Evolutionary conservation across 2,329 filamentous ascomycete genomes (phyloP).

Genomic region (Penicillium frequentans): DNA sequence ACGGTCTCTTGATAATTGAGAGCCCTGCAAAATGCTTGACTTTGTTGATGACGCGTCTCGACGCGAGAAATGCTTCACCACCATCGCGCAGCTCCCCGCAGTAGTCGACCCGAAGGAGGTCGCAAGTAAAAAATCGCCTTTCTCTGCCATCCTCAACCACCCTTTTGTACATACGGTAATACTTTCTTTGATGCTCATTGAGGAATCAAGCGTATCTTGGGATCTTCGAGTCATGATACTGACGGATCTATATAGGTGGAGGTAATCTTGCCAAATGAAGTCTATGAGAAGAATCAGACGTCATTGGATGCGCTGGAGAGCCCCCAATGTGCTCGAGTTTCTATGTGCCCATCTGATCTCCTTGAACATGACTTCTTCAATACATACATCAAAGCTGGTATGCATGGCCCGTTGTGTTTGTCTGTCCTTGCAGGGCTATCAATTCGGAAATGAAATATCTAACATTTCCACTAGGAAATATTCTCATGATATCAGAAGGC

Average conservation of each 20-base stretch:
- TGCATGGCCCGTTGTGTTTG: neutral
- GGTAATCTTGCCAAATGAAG: conserved; percentile 68
- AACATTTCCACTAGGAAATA: conserved; percentile 57
- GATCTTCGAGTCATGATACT: neutral
- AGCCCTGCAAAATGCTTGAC: conserved; percentile 41
- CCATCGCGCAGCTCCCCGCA: conserved; percentile 63
- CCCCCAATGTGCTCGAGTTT: conserved; percentile 64
- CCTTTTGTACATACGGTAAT: conserved; percentile 68
- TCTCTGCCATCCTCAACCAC: conserved; percentile 65
- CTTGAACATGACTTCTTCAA: conserved; percentile 75
- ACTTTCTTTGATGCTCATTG: neutral
- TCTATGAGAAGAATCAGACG: conserved; percentile 55
- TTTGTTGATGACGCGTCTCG: conserved; percentile 40
- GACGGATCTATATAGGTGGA: conserved; percentile 56
- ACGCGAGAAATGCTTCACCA: conserved; percentile 69
- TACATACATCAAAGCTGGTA: conserved; percentile 80
- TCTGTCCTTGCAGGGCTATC: neutral
- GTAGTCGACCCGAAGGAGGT: conserved; percentile 71
- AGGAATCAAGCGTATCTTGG: neutral
- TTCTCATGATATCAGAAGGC: conserved; percentile 83
- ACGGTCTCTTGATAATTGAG: neutral
- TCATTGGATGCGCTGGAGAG: conserved; percentile 49
- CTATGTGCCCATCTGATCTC: conserved; percentile 70
- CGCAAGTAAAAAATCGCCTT: conserved; percentile 73
- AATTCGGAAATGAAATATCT: neutral